Percentiles rank a stretch among this genome's conserved stretches.
Conservation (phyloP, 768 basidiomycete species). For the Suillus lakei region DNA sequence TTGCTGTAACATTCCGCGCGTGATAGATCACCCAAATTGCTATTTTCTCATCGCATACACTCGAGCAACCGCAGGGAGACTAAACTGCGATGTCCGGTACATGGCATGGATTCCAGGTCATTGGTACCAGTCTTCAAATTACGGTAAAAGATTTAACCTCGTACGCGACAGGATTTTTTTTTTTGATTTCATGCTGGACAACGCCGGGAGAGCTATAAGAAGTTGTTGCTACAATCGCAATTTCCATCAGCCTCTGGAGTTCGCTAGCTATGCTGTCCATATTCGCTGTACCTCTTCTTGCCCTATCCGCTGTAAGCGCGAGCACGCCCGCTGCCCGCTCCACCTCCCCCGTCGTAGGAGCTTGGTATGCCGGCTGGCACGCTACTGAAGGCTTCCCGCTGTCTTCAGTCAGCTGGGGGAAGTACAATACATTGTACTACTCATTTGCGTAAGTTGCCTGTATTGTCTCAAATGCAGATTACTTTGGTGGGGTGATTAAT, state of each 20-base stretch:
- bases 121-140: neutral
- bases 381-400: constrained; percentile 44
- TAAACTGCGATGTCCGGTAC: neutral
- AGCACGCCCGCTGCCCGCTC: neutral
- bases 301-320: neutral
- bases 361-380: constrained; percentile 50
- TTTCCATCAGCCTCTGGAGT: neutral
- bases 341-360: constrained; percentile 24
- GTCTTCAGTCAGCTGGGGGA: constrained; percentile 49
- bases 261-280: constrained; percentile 1
- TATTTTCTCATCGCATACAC: neutral
- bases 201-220: neutral
- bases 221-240: neutral
- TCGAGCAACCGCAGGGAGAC: neutral
- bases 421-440: constrained; percentile 59
- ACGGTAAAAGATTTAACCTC: neutral
- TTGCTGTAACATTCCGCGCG: neutral
- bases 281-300: neutral
- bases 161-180: no score
- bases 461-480: neutral
- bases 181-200: neutral
- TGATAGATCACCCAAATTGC: neutral
- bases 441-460: constrained; percentile 56
- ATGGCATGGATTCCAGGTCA: neutral
- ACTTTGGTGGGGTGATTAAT: no score